These are phyloP conservation scores for Blastobotrys persicus DNA, from an alignment of 1,139 yeast species.

Conservation along the genomic window DNA sequence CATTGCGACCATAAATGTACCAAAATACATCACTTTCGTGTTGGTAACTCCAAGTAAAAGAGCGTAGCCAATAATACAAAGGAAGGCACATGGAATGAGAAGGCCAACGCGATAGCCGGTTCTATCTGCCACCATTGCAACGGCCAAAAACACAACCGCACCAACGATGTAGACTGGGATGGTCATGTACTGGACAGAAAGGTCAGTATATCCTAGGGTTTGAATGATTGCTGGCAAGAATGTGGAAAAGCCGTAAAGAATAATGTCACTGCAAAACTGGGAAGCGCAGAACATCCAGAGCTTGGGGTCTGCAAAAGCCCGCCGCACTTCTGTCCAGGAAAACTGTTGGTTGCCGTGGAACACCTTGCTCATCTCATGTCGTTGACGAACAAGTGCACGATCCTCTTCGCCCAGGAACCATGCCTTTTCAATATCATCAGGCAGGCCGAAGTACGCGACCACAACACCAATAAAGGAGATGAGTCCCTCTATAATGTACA, in stretches of 20 bases:
- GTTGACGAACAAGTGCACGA: conserved; percentile 45
- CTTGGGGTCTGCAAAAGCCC: conserved; percentile 44
- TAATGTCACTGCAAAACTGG: conserved; percentile 12
- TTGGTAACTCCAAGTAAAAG: conserved; percentile 11
- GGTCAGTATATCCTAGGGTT: conserved; percentile 33
- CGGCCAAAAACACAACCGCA: conserved; percentile 34
- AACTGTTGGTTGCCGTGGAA: conserved; percentile 37
- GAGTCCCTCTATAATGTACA: conserved; percentile 54
- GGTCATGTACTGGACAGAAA: conserved; percentile 32
- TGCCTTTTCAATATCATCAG: conserved; percentile 49
- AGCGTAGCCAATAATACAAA: conserved; percentile 37
- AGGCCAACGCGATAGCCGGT: conserved; percentile 39
- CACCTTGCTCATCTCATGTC: conserved; percentile 35
- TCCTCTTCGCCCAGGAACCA: conserved; percentile 50
- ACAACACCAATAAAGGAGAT: conserved; percentile 51
- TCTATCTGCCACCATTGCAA: conserved; percentile 37
- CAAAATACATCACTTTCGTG: conserved; percentile 34
- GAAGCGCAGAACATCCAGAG: conserved; percentile 33
- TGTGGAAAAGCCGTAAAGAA: conserved; percentile 29
- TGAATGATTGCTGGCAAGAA: conserved; percentile 38
- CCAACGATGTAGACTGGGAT: conserved; percentile 42
- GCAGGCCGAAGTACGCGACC: conserved; percentile 47
- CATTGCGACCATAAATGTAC: conserved; percentile 37
- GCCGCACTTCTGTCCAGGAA: conserved; percentile 43
- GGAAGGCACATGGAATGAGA: conserved; percentile 33